Base-by-base conservation (phyloP, 352 stramenopile genomes). In the Pythium grandisporangium region DNA sequence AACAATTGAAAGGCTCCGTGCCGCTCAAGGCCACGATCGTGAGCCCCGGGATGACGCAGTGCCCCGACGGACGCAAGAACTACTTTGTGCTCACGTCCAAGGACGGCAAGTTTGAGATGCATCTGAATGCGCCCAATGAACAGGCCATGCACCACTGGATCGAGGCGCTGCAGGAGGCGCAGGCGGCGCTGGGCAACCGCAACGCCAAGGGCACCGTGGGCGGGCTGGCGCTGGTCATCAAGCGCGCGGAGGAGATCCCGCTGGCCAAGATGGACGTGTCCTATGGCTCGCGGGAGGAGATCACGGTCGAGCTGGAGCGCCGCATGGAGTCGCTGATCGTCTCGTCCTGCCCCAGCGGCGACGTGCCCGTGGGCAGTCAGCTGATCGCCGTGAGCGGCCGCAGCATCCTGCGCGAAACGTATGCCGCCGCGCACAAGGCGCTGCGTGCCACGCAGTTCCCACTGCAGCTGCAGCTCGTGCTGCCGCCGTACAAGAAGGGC, bases 141-240 rank as follows among this genome's bases (percentile, higher is more conserved):
- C 67, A 63, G 21, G 74, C 70, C n/a, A 93, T 93, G 81, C 78
- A 88, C 24, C 57, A 72, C 21, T 93, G 81, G 81, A 89, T 93
- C 40, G 74, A 93, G 42, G 81, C 77, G 25, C 54, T 93, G 29
- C 73, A 88, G 50, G 74, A 90, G 48, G 76, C 75, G 3, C 63
- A 92, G 41, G 75, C 63, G 5, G 70, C 75, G 12, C 44, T 91
- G 16, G 54, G 63, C 11, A 55, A 53, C 17, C 71, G 66, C 40
- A 66, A 63, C 10, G 51, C 55, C 5, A 79, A 72, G 36, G 73
- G 55, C 25, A 87, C 72, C 0, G 71, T 87, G 7, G 58, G 66
- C 0, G 78, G 75, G 0, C 53, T 91, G 16, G 74, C 72, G 6
- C 55, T 87, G 8, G 75, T 91, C 5, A 58, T 91, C 13, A 85